Base-by-base conservation (phyloP, 2,329 filamentous ascomycete genomes). In the Epichloe brachyelytri region DNA sequence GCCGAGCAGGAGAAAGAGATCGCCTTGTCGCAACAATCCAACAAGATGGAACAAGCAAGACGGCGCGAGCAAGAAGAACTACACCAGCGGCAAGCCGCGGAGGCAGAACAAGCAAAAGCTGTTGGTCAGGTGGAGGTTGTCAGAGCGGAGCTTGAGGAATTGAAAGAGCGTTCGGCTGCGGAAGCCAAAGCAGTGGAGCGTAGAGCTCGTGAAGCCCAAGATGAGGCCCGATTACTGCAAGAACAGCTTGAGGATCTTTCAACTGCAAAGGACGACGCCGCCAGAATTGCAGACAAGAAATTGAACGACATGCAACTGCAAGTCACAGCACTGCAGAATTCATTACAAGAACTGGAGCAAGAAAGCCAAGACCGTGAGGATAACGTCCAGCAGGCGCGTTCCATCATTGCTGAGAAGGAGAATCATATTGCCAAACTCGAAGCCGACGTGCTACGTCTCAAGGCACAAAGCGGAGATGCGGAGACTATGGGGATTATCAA, bases 1-100 rank as follows among this genome's bases (percentile, higher is more conserved):
- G 72, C 87, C 49, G 90, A 91, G 60, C 88, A 95, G 59, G 91
- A 97, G 62, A 84, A 86, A 59, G 88, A 95, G 52, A 78, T 96
- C 60, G 74, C 82, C 46, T 76, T 81, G 10, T 74, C 95, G 15
- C 83, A 88, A 55, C 86, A 93, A 59, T 85, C 88, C 57, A 86
- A 87, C 59, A 91, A 95, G 60, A 67, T 95, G 20, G 82, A 91
- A 55, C 88, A 95, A 51, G 76, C 84, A 2, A 83, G 87, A 57
- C 76, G 83, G 46, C 86, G 85, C 55, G 85, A 87, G n/a, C 89
- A 96, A 60, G 83, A 87, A 8, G 90, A 95, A 62, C 89, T 86
- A 61, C 84, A 87, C 60, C 74, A 74, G 43, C 76, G 77, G 43
- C 78, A 83, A 54, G 70, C 71, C 0, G 80, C 79, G 30, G 80